Conservation (phyloP, 805 yeast genomes). For the Candida sphagnicola region DNA sequence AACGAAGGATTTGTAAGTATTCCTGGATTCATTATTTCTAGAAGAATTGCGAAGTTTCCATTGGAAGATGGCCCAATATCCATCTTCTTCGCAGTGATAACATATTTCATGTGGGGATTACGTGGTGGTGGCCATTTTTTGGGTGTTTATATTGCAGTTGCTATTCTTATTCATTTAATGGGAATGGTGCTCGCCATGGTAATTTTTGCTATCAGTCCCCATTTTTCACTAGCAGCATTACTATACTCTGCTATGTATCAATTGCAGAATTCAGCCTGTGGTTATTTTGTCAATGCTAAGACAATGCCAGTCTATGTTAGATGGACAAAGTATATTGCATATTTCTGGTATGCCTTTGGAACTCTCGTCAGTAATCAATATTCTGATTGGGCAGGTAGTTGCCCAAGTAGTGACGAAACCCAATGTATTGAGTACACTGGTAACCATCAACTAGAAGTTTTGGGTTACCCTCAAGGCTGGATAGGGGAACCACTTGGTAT, state of each 20-base stretch:
- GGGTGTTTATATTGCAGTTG: constrained; percentile 58
- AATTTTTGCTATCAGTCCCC: constrained; percentile 54
- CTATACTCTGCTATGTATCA: constrained; percentile 62
- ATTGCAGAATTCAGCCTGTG: constrained; percentile 73
- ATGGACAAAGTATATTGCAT: constrained; percentile 77
- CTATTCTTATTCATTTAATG: constrained; percentile 50
- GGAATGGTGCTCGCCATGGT: constrained; percentile 53
- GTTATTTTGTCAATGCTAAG: constrained; percentile 70
- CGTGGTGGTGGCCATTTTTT: constrained; percentile 44
- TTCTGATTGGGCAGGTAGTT: constrained; percentile 58
- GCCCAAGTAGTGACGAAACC: constrained; percentile 30
- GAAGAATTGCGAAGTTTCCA: constrained; percentile 61
- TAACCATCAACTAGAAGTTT: constrained; percentile 42
- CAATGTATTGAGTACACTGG: constrained; percentile 49
- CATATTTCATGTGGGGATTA: constrained; percentile 78
- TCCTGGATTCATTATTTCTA: constrained; percentile 59
- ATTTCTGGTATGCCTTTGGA: constrained; percentile 77
- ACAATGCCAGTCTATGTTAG: constrained; percentile 81
- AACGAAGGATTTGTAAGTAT: constrained; percentile 66
- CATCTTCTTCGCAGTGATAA: constrained; percentile 52
- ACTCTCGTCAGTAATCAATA: constrained; percentile 62
- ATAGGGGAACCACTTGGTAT: constrained; percentile 59
- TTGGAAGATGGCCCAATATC: constrained; percentile 69
- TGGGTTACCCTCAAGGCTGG: constrained; percentile 69
- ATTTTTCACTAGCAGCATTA: constrained; percentile 59